These are phyloP conservation scores for Raddia guianensis DNA, from an alignment of 176 grass and related monocot species.

Conservation along the genomic window DNA sequence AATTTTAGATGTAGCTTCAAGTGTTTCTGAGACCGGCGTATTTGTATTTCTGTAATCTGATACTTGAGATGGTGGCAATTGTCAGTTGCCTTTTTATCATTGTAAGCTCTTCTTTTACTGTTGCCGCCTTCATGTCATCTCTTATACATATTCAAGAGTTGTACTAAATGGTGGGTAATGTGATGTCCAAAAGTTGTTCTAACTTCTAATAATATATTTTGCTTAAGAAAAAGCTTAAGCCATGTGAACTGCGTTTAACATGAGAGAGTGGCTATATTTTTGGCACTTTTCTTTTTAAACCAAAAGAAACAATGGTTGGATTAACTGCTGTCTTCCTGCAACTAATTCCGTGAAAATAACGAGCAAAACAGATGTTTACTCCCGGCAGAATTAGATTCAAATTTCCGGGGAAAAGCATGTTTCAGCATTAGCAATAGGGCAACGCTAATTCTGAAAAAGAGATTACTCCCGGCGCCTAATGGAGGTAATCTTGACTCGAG, in stretches of 20 bases:
- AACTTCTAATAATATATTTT: not conserved
- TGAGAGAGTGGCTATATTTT: not conserved
- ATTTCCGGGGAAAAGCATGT: not conserved
- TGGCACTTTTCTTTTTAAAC: not conserved
- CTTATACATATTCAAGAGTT: constrained; percentile 15
- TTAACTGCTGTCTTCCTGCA: not conserved
- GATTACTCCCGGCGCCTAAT: too few species aligned
- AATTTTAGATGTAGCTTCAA: constrained; percentile 40
- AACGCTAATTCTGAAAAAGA: not conserved
- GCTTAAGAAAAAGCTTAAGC: not conserved
- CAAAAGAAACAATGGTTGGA: not conserved
- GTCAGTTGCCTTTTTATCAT: constrained; percentile 24
- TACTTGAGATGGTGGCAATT: constrained; percentile 21
- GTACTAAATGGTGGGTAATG: constrained; percentile 5
- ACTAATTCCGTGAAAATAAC: not conserved
- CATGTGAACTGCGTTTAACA: not conserved
- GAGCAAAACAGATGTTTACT: not conserved
- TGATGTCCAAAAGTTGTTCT: constrained; percentile 22
- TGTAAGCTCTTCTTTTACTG: constrained; percentile 21
- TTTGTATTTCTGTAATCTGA: constrained; percentile 37
- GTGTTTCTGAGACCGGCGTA: constrained; percentile 14
- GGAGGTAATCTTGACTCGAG: not conserved
- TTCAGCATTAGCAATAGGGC: not conserved
- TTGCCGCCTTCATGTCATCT: not conserved
- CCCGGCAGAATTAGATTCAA: not conserved